phyloP scores from a whole-genome alignment of 78 protist genomes.

The Protostelium mycophagum region DNA sequence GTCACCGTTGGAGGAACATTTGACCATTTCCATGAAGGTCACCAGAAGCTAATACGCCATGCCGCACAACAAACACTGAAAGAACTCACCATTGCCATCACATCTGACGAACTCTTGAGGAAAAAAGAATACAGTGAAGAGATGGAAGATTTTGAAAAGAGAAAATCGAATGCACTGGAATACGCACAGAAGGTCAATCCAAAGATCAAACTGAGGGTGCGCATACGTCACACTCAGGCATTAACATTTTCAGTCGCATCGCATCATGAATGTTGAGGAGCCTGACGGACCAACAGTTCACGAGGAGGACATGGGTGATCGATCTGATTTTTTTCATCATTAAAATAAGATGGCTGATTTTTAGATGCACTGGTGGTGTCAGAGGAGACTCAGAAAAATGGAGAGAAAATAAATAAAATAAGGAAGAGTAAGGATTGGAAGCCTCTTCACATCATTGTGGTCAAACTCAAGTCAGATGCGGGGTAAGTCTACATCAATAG shows the following conservation, averaged over 20 bases:
- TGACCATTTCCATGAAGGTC: conserved; percentile 1
- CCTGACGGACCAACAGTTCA: not conserved
- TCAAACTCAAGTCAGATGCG: no score
- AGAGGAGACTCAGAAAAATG: not conserved
- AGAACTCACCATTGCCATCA: not conserved
- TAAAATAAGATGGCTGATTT: no score
- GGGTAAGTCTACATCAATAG: no score
- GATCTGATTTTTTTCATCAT: not conserved
- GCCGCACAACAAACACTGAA: not conserved
- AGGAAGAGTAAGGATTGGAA: not conserved
- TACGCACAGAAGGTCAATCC: not conserved
- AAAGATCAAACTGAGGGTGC: not conserved
- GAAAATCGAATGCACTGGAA: not conserved
- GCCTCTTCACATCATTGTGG: not conserved
- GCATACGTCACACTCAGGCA: not conserved
- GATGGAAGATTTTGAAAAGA: not conserved
- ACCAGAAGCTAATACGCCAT: not conserved
- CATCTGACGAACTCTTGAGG: not conserved
- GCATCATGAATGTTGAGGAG: not conserved
- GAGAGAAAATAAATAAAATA: not conserved
- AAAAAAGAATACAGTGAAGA: not conserved
- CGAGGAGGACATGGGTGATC: not conserved
- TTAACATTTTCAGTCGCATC: not conserved
- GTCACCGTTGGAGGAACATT: conserved; percentile 4
- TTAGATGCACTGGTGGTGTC: not conserved